Percentiles rank a stretch among this genome's conserved stretches.
phyloP scores from a whole-genome alignment of 345 rosid species.

The Cardamine occulta region DNA sequence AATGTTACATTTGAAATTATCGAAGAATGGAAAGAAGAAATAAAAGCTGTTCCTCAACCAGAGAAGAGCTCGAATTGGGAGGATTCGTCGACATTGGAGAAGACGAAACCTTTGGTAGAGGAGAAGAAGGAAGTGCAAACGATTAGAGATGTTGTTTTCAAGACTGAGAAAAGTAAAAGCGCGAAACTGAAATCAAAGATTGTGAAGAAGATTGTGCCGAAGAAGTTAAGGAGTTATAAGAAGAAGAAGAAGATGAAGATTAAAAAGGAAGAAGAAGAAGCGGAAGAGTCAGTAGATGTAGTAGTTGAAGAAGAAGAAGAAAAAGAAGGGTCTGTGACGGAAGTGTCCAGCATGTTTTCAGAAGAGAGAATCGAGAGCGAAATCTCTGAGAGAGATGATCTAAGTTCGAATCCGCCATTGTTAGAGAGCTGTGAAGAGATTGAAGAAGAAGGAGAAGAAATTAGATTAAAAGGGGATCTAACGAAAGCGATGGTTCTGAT shows the following conservation, averaged over 20 bases:
- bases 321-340: constrained; percentile 37
- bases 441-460: constrained; percentile 7
- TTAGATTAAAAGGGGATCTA: constrained; percentile 38
- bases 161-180: constrained; percentile 41
- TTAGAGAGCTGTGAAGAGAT: constrained; percentile 27
- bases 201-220: constrained; percentile 63
- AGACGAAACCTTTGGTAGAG: constrained; percentile 19
- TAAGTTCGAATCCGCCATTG: constrained; percentile 40
- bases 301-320: constrained; percentile 18
- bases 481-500: constrained; percentile 46
- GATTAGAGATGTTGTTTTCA: constrained; percentile 35
- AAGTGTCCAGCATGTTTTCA: constrained; percentile 35
- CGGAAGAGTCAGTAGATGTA: background rate
- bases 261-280: constrained; percentile 17
- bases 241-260: constrained; percentile 47
- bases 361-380: constrained; percentile 35
- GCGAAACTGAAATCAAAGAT: constrained; percentile 53
- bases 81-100: constrained; percentile 5
- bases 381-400: constrained; percentile 31
- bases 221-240: constrained; percentile 56
- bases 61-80: background rate
- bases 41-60: background rate
- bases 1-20: constrained; percentile 11
- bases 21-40: constrained; percentile 23
- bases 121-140: constrained; percentile 28